Conservation (phyloP, 441 rosid species). For the Erodium trifolium region DNA sequence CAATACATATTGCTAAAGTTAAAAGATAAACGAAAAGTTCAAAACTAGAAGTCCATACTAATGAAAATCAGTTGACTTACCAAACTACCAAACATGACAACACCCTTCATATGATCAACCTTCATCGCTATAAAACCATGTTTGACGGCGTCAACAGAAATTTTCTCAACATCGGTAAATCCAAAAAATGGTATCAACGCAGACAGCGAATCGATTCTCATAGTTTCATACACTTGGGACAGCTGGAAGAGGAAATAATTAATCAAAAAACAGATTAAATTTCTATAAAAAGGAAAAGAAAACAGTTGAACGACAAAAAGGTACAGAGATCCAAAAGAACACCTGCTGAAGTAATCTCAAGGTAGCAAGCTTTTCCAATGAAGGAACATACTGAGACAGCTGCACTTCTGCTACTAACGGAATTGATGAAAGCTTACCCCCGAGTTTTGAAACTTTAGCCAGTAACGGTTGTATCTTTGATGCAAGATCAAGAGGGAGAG, state of each 20-base stretch:
- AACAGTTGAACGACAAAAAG: constrained; percentile 14
- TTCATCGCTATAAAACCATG: constrained; percentile 75
- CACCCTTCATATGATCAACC: constrained; percentile 76
- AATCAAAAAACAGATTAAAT: not conserved
- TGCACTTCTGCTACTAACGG: constrained; percentile 88
- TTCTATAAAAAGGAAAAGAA: not conserved
- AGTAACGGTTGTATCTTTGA: constrained; percentile 66
- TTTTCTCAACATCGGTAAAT: constrained; percentile 73
- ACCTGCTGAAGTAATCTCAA: constrained; percentile 91
- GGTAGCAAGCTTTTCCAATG: constrained; percentile 80
- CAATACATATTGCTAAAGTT: too few relatives aligned
- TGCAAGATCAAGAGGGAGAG: constrained; percentile 78
- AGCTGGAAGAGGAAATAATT: constrained; percentile 42
- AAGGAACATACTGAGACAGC: constrained; percentile 71
- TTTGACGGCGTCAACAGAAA: constrained; percentile 87
- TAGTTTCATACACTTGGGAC: constrained; percentile 76
- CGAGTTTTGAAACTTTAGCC: constrained; percentile 65
- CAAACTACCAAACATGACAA: constrained; percentile 53
- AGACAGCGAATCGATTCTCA: constrained; percentile 69
- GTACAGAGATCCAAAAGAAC: not conserved
- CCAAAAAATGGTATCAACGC: constrained; percentile 80
- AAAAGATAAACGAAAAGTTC: too few relatives aligned
- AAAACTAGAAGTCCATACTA: not conserved
- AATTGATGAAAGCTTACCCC: constrained; percentile 86
- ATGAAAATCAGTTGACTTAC: constrained; percentile 30